phyloP scores from a whole-genome alignment of 257 asterid species.

The Scutellaria barbata region DNA sequence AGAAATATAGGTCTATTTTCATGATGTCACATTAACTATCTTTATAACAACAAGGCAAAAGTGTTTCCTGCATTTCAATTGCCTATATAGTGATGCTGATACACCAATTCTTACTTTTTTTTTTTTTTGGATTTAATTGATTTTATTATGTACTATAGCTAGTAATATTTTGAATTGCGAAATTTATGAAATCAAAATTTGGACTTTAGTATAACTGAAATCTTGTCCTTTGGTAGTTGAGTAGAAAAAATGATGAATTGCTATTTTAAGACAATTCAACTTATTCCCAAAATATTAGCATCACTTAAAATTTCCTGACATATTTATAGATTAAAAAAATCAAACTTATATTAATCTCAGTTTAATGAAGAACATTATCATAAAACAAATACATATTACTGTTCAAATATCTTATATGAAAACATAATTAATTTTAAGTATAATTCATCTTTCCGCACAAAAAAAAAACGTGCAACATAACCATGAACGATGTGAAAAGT shows the following conservation, averaged over 20 bases:
- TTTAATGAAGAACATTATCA: too few relatives aligned
- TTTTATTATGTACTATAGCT: not conserved
- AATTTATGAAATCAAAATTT: not conserved
- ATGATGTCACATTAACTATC: conserved; percentile 13
- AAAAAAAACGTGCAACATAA: too few relatives aligned
- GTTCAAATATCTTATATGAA: too few relatives aligned
- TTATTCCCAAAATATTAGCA: too few relatives aligned
- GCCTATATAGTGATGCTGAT: not conserved
- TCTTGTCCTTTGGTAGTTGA: conserved; percentile 20
- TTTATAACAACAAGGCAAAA: conserved; percentile 12
- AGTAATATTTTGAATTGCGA: too few relatives aligned
- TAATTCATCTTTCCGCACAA: too few relatives aligned
- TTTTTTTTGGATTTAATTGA: not conserved
- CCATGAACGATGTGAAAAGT: not conserved
- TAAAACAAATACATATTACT: too few relatives aligned
- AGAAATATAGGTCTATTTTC: conserved; percentile 9
- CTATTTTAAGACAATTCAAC: not conserved
- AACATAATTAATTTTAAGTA: too few relatives aligned
- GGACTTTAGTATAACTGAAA: not conserved
- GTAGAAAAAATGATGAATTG: not conserved
- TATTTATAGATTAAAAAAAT: too few relatives aligned
- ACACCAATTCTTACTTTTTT: not conserved
- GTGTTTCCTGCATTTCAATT: not conserved
- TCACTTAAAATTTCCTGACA: too few relatives aligned
- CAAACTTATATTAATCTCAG: too few relatives aligned